Evolutionary conservation across 805 yeast genomes (phyloP), one percentile per base, ranked within the genome.

Genomic region (Saturnispora halmiae): DNA sequence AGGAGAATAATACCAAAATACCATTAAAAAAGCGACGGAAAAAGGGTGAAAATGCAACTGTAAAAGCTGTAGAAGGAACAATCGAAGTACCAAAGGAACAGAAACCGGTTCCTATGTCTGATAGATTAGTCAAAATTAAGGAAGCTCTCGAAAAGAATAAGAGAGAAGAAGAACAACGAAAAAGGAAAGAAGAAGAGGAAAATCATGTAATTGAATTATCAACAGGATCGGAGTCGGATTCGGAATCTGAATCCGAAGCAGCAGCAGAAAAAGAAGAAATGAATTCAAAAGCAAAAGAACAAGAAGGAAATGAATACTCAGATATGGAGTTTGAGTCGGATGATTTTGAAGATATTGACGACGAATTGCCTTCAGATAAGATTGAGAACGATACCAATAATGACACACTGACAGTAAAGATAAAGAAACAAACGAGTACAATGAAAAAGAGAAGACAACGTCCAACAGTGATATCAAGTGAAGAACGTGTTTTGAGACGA

Each of bases 401-500:
- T 11, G 49, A 40, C 7, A 46, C 49, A n/a, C 45, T 58, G 8
- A 54, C 52, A 13, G 49, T 59, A 25, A 46, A 56, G 1, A 26
- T 53, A n/a, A 34, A 51, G 37, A 40, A 38, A 20, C 36, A 41
- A 15, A 28, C 22, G 19, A 42, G 32, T n/a, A 18, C 16, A 27
- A 46, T 48, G 4, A 41, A 50, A 38, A 50, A 50, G 44, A 48
- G 58, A 46, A 49, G 58, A 25, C 59, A 60, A 36, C 49, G 51
- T 14, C 41, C 60, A 6, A 54, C 52, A 14, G 54, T 72, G 0
- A 68, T 79, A 2, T 54, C 70, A 3, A 67, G 66, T 39, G 81
- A 77, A 32, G 88, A 82, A 52, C 62, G 82, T 14, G 50, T 51
- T 1, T 58, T 56, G 33, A 61, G 96, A 15, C 64, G 66, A 35